phyloP scores from a whole-genome alignment of 106 monocot species.

The Acorus gramineus region DNA sequence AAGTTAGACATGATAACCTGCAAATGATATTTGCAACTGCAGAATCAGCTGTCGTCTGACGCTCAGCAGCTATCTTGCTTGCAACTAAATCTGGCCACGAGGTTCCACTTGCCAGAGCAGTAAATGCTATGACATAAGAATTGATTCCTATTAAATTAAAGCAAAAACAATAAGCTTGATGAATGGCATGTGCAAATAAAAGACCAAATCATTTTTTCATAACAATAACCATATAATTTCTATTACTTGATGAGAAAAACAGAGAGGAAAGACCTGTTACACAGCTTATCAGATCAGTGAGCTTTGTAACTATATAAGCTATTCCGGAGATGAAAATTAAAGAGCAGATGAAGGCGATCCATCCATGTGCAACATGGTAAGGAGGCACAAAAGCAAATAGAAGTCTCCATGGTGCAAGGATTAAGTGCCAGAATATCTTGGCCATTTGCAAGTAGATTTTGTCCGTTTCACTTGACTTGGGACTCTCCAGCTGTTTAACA shows the following conservation, averaged over 20 bases:
- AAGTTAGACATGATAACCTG: slow-evolving; percentile 33
- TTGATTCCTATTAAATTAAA: slow-evolving; percentile 45
- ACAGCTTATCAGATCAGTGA: slow-evolving; percentile 75
- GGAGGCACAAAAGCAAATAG: slow-evolving; percentile 77
- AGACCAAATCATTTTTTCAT: too few species aligned
- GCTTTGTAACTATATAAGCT: slow-evolving; percentile 66
- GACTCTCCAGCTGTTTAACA: slow-evolving; percentile 29
- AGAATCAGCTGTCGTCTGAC: slow-evolving; percentile 76
- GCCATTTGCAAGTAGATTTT: slow-evolving; percentile 9
- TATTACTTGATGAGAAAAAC: slow-evolving; percentile 6
- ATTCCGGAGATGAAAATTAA: slow-evolving; percentile 66
- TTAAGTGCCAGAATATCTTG: slow-evolving; percentile 31
- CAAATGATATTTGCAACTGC: slow-evolving; percentile 86
- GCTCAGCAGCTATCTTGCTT: slow-evolving; percentile 85
- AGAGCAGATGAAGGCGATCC: slow-evolving; percentile 63
- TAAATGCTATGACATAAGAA: slow-evolving; percentile 79
- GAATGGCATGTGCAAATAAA: background rate
- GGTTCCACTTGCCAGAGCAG: slow-evolving; percentile 67
- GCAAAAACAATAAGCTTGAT: background rate
- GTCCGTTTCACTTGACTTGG: slow-evolving; percentile 26
- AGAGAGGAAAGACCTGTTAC: slow-evolving; percentile 46
- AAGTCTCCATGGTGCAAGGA: slow-evolving; percentile 58
- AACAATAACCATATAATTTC: too few species aligned
- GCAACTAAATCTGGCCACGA: slow-evolving; percentile 92
- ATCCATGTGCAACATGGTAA: slow-evolving; percentile 64